These are phyloP conservation scores for Saccharomycopsis sp. DNA, from an alignment of 805 yeast species.

Conservation along the genomic window DNA sequence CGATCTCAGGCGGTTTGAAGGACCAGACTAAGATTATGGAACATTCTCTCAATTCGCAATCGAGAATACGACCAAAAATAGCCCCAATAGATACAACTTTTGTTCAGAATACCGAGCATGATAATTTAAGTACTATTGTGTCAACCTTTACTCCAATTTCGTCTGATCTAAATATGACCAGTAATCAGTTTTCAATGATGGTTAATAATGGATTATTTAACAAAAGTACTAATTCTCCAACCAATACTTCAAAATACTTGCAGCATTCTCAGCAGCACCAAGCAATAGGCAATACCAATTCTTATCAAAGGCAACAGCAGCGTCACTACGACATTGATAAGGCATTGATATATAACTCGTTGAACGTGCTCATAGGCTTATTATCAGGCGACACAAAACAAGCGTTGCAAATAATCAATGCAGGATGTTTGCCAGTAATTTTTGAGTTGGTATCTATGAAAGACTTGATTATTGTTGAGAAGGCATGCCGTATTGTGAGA, in stretches of 20 bases:
- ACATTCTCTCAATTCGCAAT: not conserved
- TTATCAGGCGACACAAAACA: conserved; percentile 15
- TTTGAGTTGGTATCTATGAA: conserved; percentile 12
- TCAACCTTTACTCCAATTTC: not conserved
- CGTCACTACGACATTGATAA: not conserved
- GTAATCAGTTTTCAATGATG: not conserved
- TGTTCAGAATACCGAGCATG: not conserved
- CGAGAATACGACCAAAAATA: not conserved
- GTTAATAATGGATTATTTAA: not conserved
- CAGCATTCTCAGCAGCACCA: not conserved
- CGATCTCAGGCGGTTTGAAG: not conserved
- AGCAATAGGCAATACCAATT: not conserved
- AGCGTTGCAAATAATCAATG: conserved; percentile 15
- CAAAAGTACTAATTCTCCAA: not conserved
- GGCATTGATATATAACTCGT: not conserved
- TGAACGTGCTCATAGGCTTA: conserved; percentile 10
- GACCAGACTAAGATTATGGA: not conserved
- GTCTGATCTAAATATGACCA: not conserved
- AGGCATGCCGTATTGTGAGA: conserved; percentile 15
- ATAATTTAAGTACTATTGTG: not conserved
- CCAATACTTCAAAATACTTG: not conserved
- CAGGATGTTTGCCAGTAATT: conserved; percentile 16
- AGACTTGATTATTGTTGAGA: conserved; percentile 14
- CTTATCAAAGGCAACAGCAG: not conserved
- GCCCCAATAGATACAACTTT: not conserved